These are phyloP conservation scores for Biscogniauxia marginata DNA, from an alignment of 2,329 filamentous ascomycete species.

Conservation along the genomic window DNA sequence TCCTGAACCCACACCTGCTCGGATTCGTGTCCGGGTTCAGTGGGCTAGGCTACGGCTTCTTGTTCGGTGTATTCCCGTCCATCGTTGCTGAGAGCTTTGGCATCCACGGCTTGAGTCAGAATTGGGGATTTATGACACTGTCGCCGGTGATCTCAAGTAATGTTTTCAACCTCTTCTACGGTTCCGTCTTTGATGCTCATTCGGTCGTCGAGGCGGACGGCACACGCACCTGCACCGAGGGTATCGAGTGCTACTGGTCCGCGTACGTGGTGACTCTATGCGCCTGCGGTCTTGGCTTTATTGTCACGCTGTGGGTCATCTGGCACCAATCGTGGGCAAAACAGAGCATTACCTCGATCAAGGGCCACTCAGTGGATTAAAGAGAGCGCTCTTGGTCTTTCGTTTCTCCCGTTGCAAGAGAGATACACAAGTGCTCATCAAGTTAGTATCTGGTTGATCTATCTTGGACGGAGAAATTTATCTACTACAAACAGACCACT, in stretches of 20 bases:
- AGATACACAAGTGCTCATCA: too few relatives aligned
- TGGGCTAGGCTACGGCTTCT: conserved; percentile 85
- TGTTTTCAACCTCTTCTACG: conserved; percentile 90
- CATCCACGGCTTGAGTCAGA: conserved; percentile 83
- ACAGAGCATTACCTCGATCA: conserved; percentile 30
- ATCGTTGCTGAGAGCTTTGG: conserved; percentile 90
- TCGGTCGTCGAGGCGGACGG: conserved; percentile 67
- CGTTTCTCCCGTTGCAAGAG: too few relatives aligned
- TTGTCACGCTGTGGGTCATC: conserved; percentile 70
- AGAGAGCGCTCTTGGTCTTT: background rate
- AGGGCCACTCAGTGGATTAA: conserved; percentile 24
- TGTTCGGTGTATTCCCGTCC: conserved; percentile 92
- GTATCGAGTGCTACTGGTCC: conserved; percentile 73
- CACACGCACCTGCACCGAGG: conserved; percentile 72
- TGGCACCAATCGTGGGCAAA: conserved; percentile 50
- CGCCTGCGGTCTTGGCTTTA: conserved; percentile 67
- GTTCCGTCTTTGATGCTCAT: conserved; percentile 77
- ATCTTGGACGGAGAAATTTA: too few relatives aligned
- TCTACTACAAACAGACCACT: too few relatives aligned
- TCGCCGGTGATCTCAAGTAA: conserved; percentile 86
- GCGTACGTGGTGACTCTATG: conserved; percentile 79
- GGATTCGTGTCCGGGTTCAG: conserved; percentile 78
- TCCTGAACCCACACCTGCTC: conserved; percentile 75
- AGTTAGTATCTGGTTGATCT: too few relatives aligned
- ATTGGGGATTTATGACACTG: conserved; percentile 94